Conservation (phyloP, 192 early-diverging fungal genomes). For the Haplosporangium gracile region DNA sequence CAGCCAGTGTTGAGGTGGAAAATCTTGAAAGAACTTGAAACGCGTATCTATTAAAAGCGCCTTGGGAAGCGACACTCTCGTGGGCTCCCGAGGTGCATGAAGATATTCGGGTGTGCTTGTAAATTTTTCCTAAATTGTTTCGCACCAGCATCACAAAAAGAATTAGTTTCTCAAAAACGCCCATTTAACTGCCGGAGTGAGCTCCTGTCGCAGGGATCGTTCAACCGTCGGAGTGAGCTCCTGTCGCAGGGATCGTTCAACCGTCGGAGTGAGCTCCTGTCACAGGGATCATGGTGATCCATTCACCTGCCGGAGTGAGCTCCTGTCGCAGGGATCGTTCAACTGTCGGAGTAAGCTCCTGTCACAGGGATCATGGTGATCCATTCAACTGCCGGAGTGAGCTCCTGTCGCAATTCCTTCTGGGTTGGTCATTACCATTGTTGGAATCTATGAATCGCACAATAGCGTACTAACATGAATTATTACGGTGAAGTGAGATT, state of each 20-base stretch:
- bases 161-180: slow-evolving; percentile 1
- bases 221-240: too few species aligned
- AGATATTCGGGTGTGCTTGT: slow-evolving; percentile 1
- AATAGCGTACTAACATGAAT: slow-evolving; percentile 8
- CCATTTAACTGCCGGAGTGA: too few species aligned
- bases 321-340: slow-evolving; percentile 8
- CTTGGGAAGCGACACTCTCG: slow-evolving; percentile 13
- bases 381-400: too few species aligned
- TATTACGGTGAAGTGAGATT: slow-evolving; percentile 1
- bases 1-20: slow-evolving; percentile 11
- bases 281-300: too few species aligned
- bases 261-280: too few species aligned
- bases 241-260: too few species aligned
- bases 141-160: slow-evolving; percentile 6
- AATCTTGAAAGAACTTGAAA: slow-evolving; percentile 1
- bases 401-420: slow-evolving; percentile 2
- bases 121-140: too few species aligned
- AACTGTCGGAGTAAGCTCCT: background rate
- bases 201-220: too few species aligned
- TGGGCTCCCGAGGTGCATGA: slow-evolving; percentile 6
- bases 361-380: too few species aligned
- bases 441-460: background rate
- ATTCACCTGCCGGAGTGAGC: slow-evolving; percentile 2
- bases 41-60: slow-evolving; percentile 12
- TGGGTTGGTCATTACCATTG: background rate